These are phyloP conservation scores for Sarocladium oryzae DNA, from an alignment of 2,329 filamentous ascomycete genomes.

Conservation along the genomic window DNA sequence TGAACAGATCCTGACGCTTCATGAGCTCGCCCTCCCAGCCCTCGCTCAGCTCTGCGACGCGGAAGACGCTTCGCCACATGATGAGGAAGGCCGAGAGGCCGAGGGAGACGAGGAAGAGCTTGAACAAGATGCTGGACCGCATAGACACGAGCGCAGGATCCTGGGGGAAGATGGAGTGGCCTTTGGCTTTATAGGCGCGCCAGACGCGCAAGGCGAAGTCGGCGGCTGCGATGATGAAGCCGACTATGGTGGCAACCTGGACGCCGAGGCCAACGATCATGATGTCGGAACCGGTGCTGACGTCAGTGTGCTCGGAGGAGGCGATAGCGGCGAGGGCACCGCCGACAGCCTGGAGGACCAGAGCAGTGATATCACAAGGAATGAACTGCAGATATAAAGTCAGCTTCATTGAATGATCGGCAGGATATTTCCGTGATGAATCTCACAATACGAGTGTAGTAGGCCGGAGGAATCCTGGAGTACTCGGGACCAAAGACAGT, in stretches of 20 bases:
- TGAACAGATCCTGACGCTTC: conserved; percentile 46
- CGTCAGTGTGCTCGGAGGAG: conserved; percentile 26
- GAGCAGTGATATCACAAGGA: conserved; percentile 53
- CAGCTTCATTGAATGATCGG: neutral
- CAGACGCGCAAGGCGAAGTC: conserved; percentile 42
- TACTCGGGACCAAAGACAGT: conserved; percentile 40
- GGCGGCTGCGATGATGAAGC: conserved; percentile 47
- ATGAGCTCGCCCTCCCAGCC: conserved; percentile 58
- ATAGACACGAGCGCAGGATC: conserved; percentile 24
- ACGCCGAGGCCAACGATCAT: conserved; percentile 59
- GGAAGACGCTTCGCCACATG: conserved; percentile 58
- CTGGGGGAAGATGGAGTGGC: conserved; percentile 30
- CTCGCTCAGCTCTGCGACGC: conserved; percentile 57
- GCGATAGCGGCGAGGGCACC: conserved; percentile 46
- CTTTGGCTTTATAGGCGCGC: conserved; percentile 27
- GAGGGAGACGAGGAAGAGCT: conserved; percentile 48
- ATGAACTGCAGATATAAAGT: conserved; percentile 42
- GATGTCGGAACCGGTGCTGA: conserved; percentile 40
- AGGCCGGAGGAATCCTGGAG: conserved; percentile 38
- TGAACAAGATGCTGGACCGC: conserved; percentile 35
- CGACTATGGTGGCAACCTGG: conserved; percentile 50
- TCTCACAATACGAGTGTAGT: conserved; percentile 44
- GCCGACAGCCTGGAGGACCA: conserved; percentile 54
- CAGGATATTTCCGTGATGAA: conserved; percentile 6
- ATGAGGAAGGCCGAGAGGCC: conserved; percentile 54